These are phyloP conservation scores for Penicillium sclerotigenum DNA, from an alignment of 2,329 filamentous ascomycete species.

Conservation along the genomic window DNA sequence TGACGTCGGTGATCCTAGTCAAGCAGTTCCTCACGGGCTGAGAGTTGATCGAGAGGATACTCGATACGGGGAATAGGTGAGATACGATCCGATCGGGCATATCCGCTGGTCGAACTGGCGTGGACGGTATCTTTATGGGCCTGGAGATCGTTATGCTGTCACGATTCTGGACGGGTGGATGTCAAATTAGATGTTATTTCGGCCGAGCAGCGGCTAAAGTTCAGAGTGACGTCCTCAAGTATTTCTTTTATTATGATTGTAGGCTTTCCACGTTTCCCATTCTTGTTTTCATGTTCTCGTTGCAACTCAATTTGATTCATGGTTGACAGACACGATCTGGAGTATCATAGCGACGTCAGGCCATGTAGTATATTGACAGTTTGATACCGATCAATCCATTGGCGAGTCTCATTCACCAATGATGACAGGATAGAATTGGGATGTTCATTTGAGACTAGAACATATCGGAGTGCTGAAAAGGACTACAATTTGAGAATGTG, in stretches of 20 bases:
- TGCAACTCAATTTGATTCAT: not conserved
- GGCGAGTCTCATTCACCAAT: not conserved
- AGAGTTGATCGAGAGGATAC: constrained; percentile 25
- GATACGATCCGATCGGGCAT: constrained; percentile 14
- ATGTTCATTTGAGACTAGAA: not conserved
- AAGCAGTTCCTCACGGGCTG: constrained; percentile 24
- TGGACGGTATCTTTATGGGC: not conserved
- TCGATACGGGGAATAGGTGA: constrained; percentile 18
- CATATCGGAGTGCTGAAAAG: not conserved
- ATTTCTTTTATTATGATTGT: too few species aligned
- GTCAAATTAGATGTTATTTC: not conserved
- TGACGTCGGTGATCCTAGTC: constrained; percentile 17
- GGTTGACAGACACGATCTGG: not conserved
- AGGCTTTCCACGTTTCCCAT: not conserved
- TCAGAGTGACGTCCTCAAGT: not conserved
- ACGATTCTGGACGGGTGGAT: not conserved
- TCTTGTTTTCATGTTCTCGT: not conserved
- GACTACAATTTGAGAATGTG: not conserved
- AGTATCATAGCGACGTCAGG: constrained; percentile 1
- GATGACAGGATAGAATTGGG: not conserved
- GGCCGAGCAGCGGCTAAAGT: not conserved
- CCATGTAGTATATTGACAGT: not conserved
- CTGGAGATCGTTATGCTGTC: not conserved
- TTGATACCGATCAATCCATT: not conserved
- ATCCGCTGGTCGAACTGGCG: not conserved